Evolutionary conservation across 2,329 filamentous ascomycete genomes (phyloP).

Genomic region (Penicillium olsonii): DNA sequence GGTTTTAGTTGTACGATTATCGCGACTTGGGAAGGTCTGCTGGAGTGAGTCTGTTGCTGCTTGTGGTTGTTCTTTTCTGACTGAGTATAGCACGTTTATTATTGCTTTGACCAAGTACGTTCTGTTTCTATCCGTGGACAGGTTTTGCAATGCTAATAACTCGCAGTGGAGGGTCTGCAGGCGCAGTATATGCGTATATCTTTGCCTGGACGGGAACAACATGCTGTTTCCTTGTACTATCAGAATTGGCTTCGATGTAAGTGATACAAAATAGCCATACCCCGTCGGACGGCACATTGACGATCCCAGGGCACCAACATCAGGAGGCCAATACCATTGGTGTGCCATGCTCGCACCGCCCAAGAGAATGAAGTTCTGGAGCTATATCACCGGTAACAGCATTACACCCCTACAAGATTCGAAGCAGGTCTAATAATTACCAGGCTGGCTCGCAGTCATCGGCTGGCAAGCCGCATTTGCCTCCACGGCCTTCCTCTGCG

Average conservation of each 20-base stretch:
- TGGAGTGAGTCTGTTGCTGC: constrained; percentile 30
- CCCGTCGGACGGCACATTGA: too few relatives aligned
- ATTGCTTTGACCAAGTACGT: constrained; percentile 14
- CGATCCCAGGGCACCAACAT: constrained; percentile 26
- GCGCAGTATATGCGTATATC: constrained; percentile 30
- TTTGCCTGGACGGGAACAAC: constrained; percentile 31
- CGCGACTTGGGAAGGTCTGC: constrained; percentile 41
- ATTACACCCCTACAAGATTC: not conserved
- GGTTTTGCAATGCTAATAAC: not conserved
- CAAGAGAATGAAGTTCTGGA: constrained; percentile 35
- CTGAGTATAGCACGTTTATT: constrained; percentile 4
- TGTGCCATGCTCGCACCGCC: constrained; percentile 41
- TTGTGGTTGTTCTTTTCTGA: not conserved
- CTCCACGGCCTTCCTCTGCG: constrained; percentile 34
- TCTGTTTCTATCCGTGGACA: not conserved
- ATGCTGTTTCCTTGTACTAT: constrained; percentile 21
- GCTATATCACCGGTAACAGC: constrained; percentile 35
- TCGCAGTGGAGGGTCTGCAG: constrained; percentile 29
- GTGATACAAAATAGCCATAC: too few relatives aligned
- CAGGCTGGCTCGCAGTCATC: constrained; percentile 42
- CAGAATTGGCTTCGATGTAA: constrained; percentile 34
- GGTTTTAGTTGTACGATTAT: constrained; percentile 43
- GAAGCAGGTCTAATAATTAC: not conserved
- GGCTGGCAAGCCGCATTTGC: constrained; percentile 47
- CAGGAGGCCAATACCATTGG: constrained; percentile 43